Evolutionary conservation across 805 yeast genomes (phyloP).

Genomic region (Kazachstania viticola): DNA sequence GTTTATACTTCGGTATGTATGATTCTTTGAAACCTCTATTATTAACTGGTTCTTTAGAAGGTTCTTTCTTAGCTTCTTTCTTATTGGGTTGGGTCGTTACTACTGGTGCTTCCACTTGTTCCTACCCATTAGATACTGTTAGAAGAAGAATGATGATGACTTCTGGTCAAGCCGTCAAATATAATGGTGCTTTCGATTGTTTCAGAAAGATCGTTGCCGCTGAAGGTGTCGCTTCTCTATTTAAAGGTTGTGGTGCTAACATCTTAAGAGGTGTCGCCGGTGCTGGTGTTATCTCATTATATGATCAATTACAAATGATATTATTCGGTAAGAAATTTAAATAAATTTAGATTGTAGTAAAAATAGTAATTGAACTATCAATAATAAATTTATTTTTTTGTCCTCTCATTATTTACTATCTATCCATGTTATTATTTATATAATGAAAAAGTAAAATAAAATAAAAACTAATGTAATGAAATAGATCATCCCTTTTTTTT

Average conservation of each 20-base stretch:
- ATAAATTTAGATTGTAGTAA: background rate
- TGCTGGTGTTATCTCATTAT: constrained; percentile 94
- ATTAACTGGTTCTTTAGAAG: constrained; percentile 80
- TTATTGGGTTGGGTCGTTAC: constrained; percentile 90
- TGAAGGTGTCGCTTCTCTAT: constrained; percentile 79
- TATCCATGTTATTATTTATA: no score
- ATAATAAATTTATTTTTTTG: no score
- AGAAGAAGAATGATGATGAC: constrained; percentile 99
- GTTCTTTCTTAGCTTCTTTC: constrained; percentile 86
- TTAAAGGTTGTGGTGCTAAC: constrained; percentile 98
- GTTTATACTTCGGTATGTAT: constrained; percentile 90
- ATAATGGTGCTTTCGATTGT: constrained; percentile 85
- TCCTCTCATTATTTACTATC: no score
- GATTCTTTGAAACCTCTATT: constrained; percentile 90
- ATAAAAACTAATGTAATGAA: no score
- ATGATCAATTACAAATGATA: constrained; percentile 70
- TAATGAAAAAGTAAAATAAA: no score
- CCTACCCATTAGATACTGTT: constrained; percentile 94
- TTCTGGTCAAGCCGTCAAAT: constrained; percentile 92
- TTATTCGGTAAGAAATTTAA: background rate
- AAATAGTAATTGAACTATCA: no score
- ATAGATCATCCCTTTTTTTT: no score
- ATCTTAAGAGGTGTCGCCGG: constrained; percentile 98
- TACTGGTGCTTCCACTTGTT: constrained; percentile 92
- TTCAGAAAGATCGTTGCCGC: constrained; percentile 77